Percentiles rank a stretch among this genome's conserved stretches.
phyloP scores from a whole-genome alignment of 2,329 filamentous ascomycete genomes.

The Polychaeton citri region DNA sequence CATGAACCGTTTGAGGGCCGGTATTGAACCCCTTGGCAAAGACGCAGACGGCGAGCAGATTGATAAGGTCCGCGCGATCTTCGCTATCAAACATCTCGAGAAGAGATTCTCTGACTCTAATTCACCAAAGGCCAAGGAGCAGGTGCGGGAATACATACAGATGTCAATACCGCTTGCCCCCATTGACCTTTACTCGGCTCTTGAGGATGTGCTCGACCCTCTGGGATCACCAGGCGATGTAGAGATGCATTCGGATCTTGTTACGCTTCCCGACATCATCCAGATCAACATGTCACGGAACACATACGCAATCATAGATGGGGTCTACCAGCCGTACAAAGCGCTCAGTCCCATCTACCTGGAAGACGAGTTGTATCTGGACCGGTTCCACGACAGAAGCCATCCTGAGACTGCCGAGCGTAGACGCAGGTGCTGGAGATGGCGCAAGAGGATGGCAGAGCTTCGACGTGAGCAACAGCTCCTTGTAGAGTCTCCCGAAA shows the following conservation, averaged over 20 bases:
- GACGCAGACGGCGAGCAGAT: conserved; percentile 62
- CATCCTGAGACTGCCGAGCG: conserved; percentile 48
- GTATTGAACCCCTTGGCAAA: conserved; percentile 58
- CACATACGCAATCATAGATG: conserved; percentile 51
- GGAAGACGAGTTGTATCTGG: conserved; percentile 71
- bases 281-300: conserved; percentile 83
- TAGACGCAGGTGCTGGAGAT: conserved; percentile 60
- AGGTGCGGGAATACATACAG: conserved; percentile 50
- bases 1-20: conserved; percentile 78
- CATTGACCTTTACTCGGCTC: conserved; percentile 64
- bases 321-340: conserved; percentile 46
- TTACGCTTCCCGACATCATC: conserved; percentile 56
- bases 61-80: conserved; percentile 37
- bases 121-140: conserved; percentile 37
- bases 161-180: conserved; percentile 45
- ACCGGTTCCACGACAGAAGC: conserved; percentile 66
- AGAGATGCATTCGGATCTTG: conserved; percentile 55
- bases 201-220: conserved; percentile 69
- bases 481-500: conserved; percentile 6
- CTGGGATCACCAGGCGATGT: conserved; percentile 57
- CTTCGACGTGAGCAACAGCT: conserved; percentile 18
- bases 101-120: conserved; percentile 9
- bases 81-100: conserved; percentile 12
- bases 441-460: conserved; percentile 46
- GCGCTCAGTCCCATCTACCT: conserved; percentile 66